Percentiles rank a stretch among this genome's conserved stretches.
Conservation (phyloP, 192 early-diverging fungal genomes). For the Backusella morwellensis region DNA sequence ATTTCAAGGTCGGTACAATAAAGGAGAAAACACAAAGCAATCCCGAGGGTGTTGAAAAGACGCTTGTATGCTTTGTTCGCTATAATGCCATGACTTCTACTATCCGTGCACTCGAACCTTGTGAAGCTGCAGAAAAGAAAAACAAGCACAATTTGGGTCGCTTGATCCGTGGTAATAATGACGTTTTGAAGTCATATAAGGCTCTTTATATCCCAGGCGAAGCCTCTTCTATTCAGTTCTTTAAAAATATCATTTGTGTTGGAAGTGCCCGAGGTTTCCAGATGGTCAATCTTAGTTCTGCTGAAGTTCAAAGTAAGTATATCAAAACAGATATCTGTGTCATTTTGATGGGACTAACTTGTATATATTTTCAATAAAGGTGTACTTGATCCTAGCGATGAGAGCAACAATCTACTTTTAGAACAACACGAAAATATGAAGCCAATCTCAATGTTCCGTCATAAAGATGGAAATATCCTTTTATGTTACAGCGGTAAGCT, state of each 20-base stretch:
- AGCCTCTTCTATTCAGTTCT: slow-evolving; percentile 79
- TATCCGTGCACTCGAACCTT: slow-evolving; percentile 75
- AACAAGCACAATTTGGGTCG: slow-evolving; percentile 47
- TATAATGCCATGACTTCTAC: slow-evolving; percentile 71
- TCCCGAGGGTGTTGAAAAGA: slow-evolving; percentile 5
- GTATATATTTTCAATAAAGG: slow-evolving; percentile 59
- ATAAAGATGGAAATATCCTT: slow-evolving; percentile 75
- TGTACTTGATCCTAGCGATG: slow-evolving; percentile 82
- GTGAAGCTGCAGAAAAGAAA: slow-evolving; percentile 47
- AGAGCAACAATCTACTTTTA: slow-evolving; percentile 70
- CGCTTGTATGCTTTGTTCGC: slow-evolving; percentile 65
- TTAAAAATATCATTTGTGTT: slow-evolving; percentile 83
- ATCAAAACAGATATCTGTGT: slow-evolving; percentile 67
- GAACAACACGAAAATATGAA: slow-evolving; percentile 72
- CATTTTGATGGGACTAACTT: slow-evolving; percentile 58
- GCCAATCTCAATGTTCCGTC: slow-evolving; percentile 81
- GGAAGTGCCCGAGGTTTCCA: slow-evolving; percentile 92
- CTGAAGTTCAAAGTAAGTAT: slow-evolving; percentile 66
- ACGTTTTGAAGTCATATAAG: slow-evolving; percentile 58
- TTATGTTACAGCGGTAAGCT: slow-evolving; percentile 86
- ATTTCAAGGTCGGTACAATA: slow-evolving; percentile 68
- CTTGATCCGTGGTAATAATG: slow-evolving; percentile 39
- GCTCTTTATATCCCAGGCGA: slow-evolving; percentile 94
- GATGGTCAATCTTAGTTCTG: slow-evolving; percentile 81
- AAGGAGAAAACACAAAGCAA: slow-evolving; percentile 42